phyloP scores from a whole-genome alignment of 495 filamentous ascomycete species.

The Thozetella sp. region DNA sequence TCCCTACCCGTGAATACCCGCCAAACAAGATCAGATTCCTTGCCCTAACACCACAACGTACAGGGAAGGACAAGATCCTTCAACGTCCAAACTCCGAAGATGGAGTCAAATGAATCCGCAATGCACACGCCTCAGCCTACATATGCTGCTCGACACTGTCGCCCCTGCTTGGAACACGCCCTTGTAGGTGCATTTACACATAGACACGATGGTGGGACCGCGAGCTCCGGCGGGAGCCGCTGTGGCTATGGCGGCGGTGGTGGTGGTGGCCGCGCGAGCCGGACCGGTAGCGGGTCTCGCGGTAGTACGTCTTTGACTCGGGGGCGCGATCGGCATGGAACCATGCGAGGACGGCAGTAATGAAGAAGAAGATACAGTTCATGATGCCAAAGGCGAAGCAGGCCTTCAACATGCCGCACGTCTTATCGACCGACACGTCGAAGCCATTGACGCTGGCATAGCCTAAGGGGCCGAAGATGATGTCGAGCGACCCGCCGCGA shows the following conservation, averaged over 20 bases:
- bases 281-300: not conserved
- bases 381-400: conserved; percentile 86
- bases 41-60: not conserved
- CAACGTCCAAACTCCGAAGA: not conserved
- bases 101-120: too few species aligned
- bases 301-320: not conserved
- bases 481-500: conserved; percentile 39
- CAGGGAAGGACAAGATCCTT: not conserved
- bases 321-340: conserved; percentile 46
- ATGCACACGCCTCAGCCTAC: too few species aligned
- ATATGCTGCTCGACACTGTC: not conserved
- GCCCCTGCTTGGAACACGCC: not conserved
- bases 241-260: conserved; percentile 1
- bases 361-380: conserved; percentile 79
- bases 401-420: conserved; percentile 87
- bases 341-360: conserved; percentile 66
- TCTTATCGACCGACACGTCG: conserved; percentile 63
- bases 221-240: not conserved
- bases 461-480: conserved; percentile 65
- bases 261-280: not conserved
- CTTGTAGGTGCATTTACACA: not conserved
- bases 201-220: not conserved
- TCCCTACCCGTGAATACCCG: not conserved
- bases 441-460: conserved; percentile 40
- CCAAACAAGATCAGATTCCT: not conserved